Conservation (phyloP, 148 eudicot species). For the Selenicereus undatus region DNA sequence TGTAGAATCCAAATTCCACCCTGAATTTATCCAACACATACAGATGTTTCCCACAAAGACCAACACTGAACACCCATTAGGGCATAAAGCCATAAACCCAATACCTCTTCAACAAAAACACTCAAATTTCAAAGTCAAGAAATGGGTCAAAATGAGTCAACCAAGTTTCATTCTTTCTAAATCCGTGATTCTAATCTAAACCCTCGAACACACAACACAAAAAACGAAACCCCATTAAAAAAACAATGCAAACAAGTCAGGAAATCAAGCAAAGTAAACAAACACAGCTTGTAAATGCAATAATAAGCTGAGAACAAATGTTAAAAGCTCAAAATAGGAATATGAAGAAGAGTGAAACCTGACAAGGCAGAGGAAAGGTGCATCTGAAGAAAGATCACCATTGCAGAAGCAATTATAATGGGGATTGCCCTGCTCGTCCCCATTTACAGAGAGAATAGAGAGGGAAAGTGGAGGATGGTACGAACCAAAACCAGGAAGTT, state of each 20-base stretch:
- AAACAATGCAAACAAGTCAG: neutral
- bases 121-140: conserved; percentile 4
- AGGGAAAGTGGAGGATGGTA: neutral
- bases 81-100: neutral
- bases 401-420: conserved; percentile 15
- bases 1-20: neutral
- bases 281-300: neutral
- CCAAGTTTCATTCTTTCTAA: neutral
- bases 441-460: neutral
- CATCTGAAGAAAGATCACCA: conserved; percentile 19
- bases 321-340: neutral
- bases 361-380: conserved; percentile 18
- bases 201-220: neutral
- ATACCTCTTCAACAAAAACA: neutral
- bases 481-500: neutral
- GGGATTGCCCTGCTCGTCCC: conserved; percentile 5
- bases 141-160: conserved; percentile 18
- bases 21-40: neutral
- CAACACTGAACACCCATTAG: no score
- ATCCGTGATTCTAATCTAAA: neutral
- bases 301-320: neutral
- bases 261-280: neutral
- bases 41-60: neutral
- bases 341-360: conserved; percentile 18
- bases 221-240: neutral